These are phyloP conservation scores for Pogostemon cablin DNA, from an alignment of 257 asterid species.

Conservation along the genomic window DNA sequence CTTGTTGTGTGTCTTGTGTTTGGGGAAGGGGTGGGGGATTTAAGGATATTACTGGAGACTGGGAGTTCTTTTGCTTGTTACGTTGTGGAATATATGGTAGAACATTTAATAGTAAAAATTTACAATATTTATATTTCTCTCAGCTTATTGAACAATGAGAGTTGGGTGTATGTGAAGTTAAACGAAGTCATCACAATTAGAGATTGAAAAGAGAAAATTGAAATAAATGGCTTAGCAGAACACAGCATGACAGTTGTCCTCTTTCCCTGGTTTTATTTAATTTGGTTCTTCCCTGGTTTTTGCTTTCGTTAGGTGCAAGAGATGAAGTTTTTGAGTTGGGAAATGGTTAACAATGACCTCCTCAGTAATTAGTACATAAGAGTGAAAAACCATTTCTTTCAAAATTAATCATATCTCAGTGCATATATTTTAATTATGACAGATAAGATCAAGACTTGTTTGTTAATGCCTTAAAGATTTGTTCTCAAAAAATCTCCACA, in stretches of 20 bases:
- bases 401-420: neutral
- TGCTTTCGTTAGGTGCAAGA: too few relatives aligned
- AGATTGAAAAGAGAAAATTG: neutral
- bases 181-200: neutral
- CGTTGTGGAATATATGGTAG: neutral
- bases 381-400: too few relatives aligned
- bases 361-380: neutral
- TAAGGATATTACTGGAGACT: too few relatives aligned
- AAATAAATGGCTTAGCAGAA: too few relatives aligned
- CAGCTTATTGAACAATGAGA: neutral
- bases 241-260: too few relatives aligned
- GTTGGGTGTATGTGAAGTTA: neutral
- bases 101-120: neutral
- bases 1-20: neutral
- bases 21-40: neutral
- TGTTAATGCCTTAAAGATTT: neutral
- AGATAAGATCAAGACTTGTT: neutral
- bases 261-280: too few relatives aligned
- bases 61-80: neutral
- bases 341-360: neutral
- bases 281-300: too few relatives aligned
- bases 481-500: conserved; percentile 7
- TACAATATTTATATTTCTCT: neutral
- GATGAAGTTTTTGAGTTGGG: neutral
- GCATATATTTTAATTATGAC: neutral